These are phyloP conservation scores for Colletotrichum limetticola DNA, from an alignment of 2,329 filamentous ascomycete genomes.

Conservation along the genomic window DNA sequence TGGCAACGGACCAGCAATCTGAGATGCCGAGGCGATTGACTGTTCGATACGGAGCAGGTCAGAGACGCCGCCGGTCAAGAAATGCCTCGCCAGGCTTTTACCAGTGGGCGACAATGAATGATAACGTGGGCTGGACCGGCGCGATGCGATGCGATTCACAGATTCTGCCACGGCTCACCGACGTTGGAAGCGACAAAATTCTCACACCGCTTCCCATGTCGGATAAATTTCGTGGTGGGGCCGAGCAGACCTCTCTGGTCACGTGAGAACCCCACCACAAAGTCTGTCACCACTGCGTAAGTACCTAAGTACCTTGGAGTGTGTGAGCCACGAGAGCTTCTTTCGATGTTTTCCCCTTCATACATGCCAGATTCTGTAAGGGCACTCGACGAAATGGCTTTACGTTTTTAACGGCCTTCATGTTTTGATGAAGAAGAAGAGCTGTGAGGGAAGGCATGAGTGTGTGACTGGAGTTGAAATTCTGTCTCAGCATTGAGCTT, in stretches of 20 bases:
- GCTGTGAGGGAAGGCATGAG: too few species aligned
- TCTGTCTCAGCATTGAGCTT: too few species aligned
- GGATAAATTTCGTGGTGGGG: slow-evolving; percentile 21
- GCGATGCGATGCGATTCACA: slow-evolving; percentile 34
- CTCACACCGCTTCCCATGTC: slow-evolving; percentile 47
- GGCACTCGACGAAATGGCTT: too few species aligned
- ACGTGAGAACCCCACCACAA: not conserved
- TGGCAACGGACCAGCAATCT: slow-evolving; percentile 19
- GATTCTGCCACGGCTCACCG: slow-evolving; percentile 54
- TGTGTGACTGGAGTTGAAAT: too few species aligned
- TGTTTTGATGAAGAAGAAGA: too few species aligned
- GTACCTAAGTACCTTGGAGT: not conserved
- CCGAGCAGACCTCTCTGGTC: not conserved
- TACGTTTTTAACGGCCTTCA: too few species aligned
- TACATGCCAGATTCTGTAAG: too few species aligned
- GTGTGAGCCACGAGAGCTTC: too few species aligned
- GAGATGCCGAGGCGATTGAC: not conserved
- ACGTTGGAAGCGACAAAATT: slow-evolving; percentile 45
- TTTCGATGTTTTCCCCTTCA: too few species aligned
- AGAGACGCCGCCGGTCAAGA: slow-evolving; percentile 14
- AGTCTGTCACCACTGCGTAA: not conserved
- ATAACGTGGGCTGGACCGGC: slow-evolving; percentile 20
- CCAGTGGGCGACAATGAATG: slow-evolving; percentile 16
- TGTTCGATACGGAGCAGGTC: not conserved
- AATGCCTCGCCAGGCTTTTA: slow-evolving; percentile 27